phyloP scores from a whole-genome alignment of 2,329 filamentous ascomycete genomes.

The Cytospora piceae region DNA sequence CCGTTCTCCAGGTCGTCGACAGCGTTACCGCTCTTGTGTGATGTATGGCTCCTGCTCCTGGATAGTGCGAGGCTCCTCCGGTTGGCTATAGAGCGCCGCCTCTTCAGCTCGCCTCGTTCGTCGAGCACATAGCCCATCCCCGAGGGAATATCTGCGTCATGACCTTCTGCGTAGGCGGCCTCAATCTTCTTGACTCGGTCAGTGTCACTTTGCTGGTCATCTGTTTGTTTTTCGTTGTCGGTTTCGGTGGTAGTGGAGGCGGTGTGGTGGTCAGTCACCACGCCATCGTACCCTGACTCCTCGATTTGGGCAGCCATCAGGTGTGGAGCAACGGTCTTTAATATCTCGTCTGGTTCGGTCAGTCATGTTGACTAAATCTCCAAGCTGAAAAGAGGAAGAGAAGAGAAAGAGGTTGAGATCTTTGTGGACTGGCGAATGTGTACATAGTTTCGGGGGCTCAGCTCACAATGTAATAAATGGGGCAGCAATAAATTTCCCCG shows the following conservation, averaged over 20 bases:
- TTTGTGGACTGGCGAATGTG: not conserved
- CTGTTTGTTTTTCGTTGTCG: conserved; percentile 12
- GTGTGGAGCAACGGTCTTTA: not conserved
- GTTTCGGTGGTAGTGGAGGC: conserved; percentile 14
- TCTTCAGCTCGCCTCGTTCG: conserved; percentile 44
- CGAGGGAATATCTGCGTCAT: conserved; percentile 55
- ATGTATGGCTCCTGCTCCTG: conserved; percentile 28
- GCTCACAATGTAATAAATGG: not conserved
- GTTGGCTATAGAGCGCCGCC: conserved; percentile 43
- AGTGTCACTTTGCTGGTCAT: not conserved
- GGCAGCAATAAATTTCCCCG: not conserved
- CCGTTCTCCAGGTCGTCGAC: conserved; percentile 34
- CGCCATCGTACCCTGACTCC: conserved; percentile 5
- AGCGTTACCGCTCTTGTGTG: conserved; percentile 9
- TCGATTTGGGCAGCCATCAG: conserved; percentile 23
- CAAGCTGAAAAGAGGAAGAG: not conserved
- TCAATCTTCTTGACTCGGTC: conserved; percentile 32
- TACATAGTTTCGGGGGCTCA: not conserved
- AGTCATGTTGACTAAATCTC: conserved; percentile 7
- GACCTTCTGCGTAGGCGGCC: conserved; percentile 49
- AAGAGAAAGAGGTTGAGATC: not conserved
- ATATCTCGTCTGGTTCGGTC: not conserved
- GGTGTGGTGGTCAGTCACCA: conserved; percentile 19
- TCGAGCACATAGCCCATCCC: conserved; percentile 49
- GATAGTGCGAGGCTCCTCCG: conserved; percentile 34